These are phyloP conservation scores for Neurospora sp. DNA, from an alignment of 495 filamentous ascomycete genomes.

Conservation along the genomic window DNA sequence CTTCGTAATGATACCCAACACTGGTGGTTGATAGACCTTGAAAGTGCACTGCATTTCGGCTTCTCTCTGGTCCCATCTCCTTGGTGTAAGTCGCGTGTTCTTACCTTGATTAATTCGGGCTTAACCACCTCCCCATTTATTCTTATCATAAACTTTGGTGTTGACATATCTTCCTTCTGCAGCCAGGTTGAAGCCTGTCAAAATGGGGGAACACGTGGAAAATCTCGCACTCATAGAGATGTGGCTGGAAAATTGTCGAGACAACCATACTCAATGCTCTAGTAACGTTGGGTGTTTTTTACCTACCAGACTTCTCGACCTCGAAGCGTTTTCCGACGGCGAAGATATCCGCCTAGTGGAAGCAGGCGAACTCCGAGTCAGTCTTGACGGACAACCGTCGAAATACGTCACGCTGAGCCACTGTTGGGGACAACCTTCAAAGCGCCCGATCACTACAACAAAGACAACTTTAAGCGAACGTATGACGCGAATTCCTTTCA, in stretches of 20 bases:
- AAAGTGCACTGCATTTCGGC: no score
- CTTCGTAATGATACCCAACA: no score
- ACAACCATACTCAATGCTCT: neutral
- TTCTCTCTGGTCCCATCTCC: no score
- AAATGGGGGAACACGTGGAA: neutral
- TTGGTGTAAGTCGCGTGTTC: no score
- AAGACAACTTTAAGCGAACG: neutral
- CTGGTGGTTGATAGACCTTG: no score
- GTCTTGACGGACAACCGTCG: neutral
- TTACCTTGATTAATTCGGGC: no score
- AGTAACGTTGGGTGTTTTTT: neutral
- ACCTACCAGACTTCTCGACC: neutral
- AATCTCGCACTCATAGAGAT: neutral
- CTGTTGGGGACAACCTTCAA: neutral
- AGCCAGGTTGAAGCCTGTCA: neutral
- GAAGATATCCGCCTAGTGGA: neutral
- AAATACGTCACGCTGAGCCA: neutral
- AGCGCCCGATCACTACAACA: neutral
- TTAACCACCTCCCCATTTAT: no score
- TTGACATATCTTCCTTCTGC: neutral
- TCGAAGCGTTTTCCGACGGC: neutral
- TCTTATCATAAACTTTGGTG: no score
- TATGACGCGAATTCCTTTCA: neutral
- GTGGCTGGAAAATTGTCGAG: neutral
- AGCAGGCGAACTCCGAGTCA: neutral